Evolutionary conservation across 2,329 filamentous ascomycete genomes (phyloP), one percentile per base, ranked within the genome.

Genomic region (Coniella lustricola): DNA sequence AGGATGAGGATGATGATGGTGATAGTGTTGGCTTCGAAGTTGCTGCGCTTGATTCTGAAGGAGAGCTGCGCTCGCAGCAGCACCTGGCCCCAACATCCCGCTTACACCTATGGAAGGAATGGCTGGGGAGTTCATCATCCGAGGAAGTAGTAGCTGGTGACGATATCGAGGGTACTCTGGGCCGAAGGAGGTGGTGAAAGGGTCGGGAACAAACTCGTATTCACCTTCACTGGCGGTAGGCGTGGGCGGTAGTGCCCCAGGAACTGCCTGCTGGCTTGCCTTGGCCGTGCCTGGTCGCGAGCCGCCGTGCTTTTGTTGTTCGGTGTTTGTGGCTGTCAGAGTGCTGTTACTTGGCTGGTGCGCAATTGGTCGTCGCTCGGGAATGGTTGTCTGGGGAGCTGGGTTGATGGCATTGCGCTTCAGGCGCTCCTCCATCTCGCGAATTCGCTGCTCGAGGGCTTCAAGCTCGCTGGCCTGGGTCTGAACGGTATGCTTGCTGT

Each of bases 361-460:
- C 47, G 56, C 56, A 53, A 64, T 62, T 18, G 58, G 56, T 56
- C 49, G 54, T 56, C 21, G 63, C 43, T 36, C 62, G 56, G 52
- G 59, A 56, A 56, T 60, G 57, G 55, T 62, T 60, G 53, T 56
- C 49, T 45, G 57, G 59, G 34, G 59, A 52, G 50, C 50, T 39
- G 38, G 52, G 47, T 33, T 33, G 25, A 41, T 48, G 49, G 39
- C 51, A 50, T 21, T 49, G 46, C 46, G 40, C 70, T 73, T 79
- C 46, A 97, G 76, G 38, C 85, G 84, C 57, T 85, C 77, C 68
- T 96, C 90, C 68, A 93, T 89, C 60, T 90, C 89, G 58, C 82
- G 84, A 59, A 97, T 81, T 58, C 83, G 84, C 45, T 82, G 82
- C 69, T 96, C 89, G 60, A 97, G 83, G 49, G 84, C 82, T 67